Base-by-base conservation (phyloP, 202 grass and related monocot species). In the Setaria viridis region DNA sequence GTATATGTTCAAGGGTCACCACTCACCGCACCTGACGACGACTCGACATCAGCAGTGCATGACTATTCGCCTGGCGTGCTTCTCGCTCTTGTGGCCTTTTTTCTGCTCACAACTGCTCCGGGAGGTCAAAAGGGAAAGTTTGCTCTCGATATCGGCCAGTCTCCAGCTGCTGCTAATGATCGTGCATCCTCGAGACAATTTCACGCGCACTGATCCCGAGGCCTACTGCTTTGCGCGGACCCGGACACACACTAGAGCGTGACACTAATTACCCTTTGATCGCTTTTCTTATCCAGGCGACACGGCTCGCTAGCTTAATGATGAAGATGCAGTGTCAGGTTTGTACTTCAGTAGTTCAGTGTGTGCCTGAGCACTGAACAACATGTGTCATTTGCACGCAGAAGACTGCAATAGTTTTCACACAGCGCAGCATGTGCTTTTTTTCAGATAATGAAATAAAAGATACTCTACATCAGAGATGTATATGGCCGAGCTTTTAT, bases 201-300 rank as follows among this genome's bases (percentile, higher is more conserved):
- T 82, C 85, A 87, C 85, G 78, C 78, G 85, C 85, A 87, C 79
- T 13, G 71, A 87, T 82, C 85, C 49, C 64, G 62, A 87, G 42
- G 63, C 30, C 62, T 76, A 62, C 79, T 70, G n/a, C 79, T 77
- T 72, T 86, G 15, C 48, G 48, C 48, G 41, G 15, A 58, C 58
- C 63, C 29, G 29, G 64, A 46, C 54, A 60, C 42, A 59, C 42
- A 60, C 81, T 71, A 54, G 84, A 53, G 84, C 19, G 75, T 30
- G 32, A 79, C 76, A 72, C 65, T 72, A 9, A 86, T 79, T 62
- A 80, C 84, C 64, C 53, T 46, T 30, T 30, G 75, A 62, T 79
- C 45, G 2, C 84, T 86, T 80, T 63, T 41, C 32, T 62, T 87
- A 67, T 81, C 70, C 70, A 39, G 69, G 58, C 10, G 72, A 82